Evolutionary conservation across 108 stramenopile genomes (phyloP).

Genomic region (Epithemia pelagica): DNA sequence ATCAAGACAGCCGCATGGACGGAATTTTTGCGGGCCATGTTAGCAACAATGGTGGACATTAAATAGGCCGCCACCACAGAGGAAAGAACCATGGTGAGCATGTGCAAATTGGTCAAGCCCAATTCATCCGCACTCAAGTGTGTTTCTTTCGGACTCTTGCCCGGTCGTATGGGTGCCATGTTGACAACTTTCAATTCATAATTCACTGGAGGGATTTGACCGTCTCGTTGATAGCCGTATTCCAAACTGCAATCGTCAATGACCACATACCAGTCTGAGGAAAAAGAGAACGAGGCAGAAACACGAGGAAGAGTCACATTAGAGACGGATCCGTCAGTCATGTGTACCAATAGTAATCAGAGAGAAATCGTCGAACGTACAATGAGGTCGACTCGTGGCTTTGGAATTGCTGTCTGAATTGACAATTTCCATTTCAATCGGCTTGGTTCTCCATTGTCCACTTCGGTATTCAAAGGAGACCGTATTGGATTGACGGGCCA

Average conservation of each 20-base stretch:
- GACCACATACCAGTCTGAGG: constrained; percentile 60
- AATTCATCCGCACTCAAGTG: constrained; percentile 77
- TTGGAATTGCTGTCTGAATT: constrained; percentile 15
- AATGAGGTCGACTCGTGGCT: constrained; percentile 11
- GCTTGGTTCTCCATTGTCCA: constrained; percentile 22
- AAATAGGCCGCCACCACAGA: constrained; percentile 31
- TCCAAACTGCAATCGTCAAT: constrained; percentile 77
- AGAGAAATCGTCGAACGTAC: background rate
- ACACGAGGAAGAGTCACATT: too few relatives aligned
- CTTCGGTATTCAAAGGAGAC: constrained; percentile 38
- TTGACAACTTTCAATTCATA: constrained; percentile 43
- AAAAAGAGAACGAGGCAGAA: background rate
- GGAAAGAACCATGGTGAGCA: constrained; percentile 42
- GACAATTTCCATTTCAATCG: constrained; percentile 14
- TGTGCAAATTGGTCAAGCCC: constrained; percentile 44
- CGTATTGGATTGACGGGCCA: constrained; percentile 19
- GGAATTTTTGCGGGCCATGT: constrained; percentile 15
- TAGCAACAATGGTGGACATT: constrained; percentile 20
- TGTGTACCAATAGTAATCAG: too few relatives aligned
- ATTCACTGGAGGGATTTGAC: constrained; percentile 38
- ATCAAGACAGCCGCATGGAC: constrained; percentile 69
- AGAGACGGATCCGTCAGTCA: too few relatives aligned
- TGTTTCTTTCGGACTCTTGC: background rate
- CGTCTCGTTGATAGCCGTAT: constrained; percentile 41
- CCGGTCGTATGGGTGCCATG: background rate